Conservation (phyloP, 2,329 filamentous ascomycete species). For the Nemania abortiva region DNA sequence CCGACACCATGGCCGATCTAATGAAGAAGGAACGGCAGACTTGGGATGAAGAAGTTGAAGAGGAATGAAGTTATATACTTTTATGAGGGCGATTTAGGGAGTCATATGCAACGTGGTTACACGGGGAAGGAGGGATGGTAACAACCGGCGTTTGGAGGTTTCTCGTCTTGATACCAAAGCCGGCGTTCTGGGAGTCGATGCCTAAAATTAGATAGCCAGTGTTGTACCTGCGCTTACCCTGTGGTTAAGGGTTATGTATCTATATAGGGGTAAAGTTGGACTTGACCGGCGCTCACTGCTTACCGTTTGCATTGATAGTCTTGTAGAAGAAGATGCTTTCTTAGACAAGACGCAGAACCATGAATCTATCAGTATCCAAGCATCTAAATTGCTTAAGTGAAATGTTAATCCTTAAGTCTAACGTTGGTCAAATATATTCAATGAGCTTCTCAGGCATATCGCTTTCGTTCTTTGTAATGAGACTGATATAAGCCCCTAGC, state of each 20-base stretch:
- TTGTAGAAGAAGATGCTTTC: neutral
- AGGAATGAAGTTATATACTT: conserved; percentile 56
- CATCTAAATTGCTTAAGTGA: neutral
- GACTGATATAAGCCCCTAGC: too few species aligned
- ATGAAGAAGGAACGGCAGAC: conserved; percentile 82
- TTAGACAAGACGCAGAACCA: neutral
- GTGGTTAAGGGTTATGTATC: neutral
- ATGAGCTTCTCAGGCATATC: too few species aligned
- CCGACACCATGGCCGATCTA: conserved; percentile 76
- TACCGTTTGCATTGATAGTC: neutral
- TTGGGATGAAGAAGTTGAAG: conserved; percentile 85
- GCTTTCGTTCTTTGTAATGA: too few species aligned
- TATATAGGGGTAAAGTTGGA: neutral
- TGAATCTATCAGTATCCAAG: neutral
- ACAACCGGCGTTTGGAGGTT: conserved; percentile 26
- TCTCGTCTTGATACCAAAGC: conserved; percentile 36
- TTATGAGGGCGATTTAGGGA: neutral
- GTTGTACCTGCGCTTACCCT: neutral
- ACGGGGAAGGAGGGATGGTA: neutral
- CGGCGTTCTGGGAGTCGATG: conserved; percentile 27
- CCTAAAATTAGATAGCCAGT: neutral
- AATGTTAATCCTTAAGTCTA: neutral
- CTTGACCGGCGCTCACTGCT: neutral
- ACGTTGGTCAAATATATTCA: too few species aligned
- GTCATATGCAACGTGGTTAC: conserved; percentile 1